phyloP scores from a whole-genome alignment of 1,139 yeast genomes.

The Hansenula sp. region DNA sequence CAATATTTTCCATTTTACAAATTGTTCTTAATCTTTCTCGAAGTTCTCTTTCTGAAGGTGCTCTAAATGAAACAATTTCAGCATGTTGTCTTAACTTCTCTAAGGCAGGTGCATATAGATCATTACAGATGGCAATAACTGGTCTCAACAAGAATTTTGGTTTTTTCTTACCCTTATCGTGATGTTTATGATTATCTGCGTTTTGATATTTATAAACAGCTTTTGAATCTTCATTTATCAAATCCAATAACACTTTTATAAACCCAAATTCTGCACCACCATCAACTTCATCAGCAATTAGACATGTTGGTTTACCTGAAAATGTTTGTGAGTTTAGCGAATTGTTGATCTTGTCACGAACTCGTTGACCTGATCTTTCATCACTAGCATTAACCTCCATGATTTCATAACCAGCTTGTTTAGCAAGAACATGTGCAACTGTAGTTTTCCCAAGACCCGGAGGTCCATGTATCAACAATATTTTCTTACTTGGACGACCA shows the following conservation, averaged over 20 bases:
- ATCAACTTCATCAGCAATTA: slow-evolving; percentile 87
- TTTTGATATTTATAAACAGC: slow-evolving; percentile 33
- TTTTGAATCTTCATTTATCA: slow-evolving; percentile 54
- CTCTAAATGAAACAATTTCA: slow-evolving; percentile 64
- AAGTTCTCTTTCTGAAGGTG: slow-evolving; percentile 49
- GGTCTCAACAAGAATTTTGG: slow-evolving; percentile 64
- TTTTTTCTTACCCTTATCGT: slow-evolving; percentile 23
- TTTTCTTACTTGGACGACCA: slow-evolving; percentile 67
- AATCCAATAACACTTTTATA: slow-evolving; percentile 58
- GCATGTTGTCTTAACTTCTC: slow-evolving; percentile 70
- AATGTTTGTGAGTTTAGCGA: slow-evolving; percentile 64
- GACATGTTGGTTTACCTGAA: slow-evolving; percentile 68
- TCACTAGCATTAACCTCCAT: slow-evolving; percentile 92
- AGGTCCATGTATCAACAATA: slow-evolving; percentile 81
- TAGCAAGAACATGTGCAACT: slow-evolving; percentile 79
- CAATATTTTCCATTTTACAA: slow-evolving; percentile 42
- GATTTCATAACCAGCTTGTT: slow-evolving; percentile 75
- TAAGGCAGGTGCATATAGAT: slow-evolving; percentile 67
- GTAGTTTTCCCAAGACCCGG: slow-evolving; percentile 97
- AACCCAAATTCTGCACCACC: slow-evolving; percentile 85
- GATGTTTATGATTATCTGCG: slow-evolving; percentile 14
- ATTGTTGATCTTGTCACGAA: slow-evolving; percentile 60
- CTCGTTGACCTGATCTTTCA: slow-evolving; percentile 56
- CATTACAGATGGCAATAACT: slow-evolving; percentile 89
- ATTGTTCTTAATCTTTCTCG: slow-evolving; percentile 45